Base-by-base conservation (phyloP, 371 early-diverging fungal genomes). In the Apophysomyces ossiformis region DNA sequence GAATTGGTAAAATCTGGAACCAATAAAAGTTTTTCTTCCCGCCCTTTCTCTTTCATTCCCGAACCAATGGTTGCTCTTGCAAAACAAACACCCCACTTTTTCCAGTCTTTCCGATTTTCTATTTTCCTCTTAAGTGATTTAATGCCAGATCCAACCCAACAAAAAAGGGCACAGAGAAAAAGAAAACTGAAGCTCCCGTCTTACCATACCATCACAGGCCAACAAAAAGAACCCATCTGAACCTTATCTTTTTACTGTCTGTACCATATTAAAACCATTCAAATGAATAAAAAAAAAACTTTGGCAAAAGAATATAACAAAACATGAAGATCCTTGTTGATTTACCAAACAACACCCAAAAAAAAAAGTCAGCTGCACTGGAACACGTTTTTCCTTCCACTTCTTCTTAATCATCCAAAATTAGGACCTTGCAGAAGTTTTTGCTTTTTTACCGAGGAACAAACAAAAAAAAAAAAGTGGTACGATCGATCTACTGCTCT, bases 11-110 rank as follows among this genome's bases (percentile, higher is more conserved):
- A 50, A 50, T 21, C 54, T 50, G 54, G 54, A 50, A 50, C 54
- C 54, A 50, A 50, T 50, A 50, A 50, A 50, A 50, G 54, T 50
- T 50, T 50, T 50, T 50, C 54, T 50, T 50, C 54, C 54, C 54
- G 54, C 54, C 21, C 26, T 50, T 50, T 50, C 32, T 21, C 54
- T 16, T 9, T 21, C 16, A 21, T 6, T 50, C 54, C 54, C 54
- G 54, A n/a, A 50, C 54, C 54, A 50, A 50, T 50, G 8, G 21
- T 21, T 21, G 21, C 54, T 21, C n/a, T 21, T 50, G n/a, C 9
- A 50, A 50, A 50, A 7, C 9, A 50, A 50, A 16, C 54, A 50
- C 54, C 54, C 54, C 54, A 50, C 54, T 50, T 50, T 47, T 50
- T 50, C 54, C 54, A 50, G 54, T 26, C 21, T 21, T 50, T 50